These are phyloP conservation scores for Ceratocystis alfenasii DNA, from an alignment of 2,329 filamentous ascomycete species.

Conservation along the genomic window DNA sequence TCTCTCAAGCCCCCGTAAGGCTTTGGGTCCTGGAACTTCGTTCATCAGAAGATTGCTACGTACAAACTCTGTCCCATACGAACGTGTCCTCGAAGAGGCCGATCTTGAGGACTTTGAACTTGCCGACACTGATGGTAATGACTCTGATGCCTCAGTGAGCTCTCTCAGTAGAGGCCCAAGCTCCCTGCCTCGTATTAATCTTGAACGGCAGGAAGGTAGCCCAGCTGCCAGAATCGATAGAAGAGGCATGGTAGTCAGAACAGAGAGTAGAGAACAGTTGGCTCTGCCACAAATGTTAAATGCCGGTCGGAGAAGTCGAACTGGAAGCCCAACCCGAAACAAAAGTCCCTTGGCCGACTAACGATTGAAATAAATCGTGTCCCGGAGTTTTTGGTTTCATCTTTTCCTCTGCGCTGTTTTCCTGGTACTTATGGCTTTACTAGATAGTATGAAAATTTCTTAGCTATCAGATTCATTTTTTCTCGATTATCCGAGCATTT, in stretches of 20 bases:
- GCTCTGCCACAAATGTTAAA: conserved; percentile 45
- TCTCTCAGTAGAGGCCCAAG: conserved; percentile 28
- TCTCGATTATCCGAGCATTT: not conserved
- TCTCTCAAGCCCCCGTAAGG: conserved; percentile 33
- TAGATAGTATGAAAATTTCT: not conserved
- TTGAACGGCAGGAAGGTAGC: conserved; percentile 10
- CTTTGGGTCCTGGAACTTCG: conserved; percentile 26
- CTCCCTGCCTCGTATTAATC: conserved; percentile 8
- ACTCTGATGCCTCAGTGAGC: conserved; percentile 34
- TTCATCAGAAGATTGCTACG: conserved; percentile 55
- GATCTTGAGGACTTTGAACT: conserved; percentile 67
- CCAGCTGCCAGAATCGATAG: conserved; percentile 42
- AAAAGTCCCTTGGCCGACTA: conserved; percentile 20
- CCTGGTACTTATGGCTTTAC: not conserved
- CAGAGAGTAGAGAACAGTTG: conserved; percentile 74
- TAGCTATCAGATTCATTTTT: not conserved
- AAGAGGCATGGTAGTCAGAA: conserved; percentile 64
- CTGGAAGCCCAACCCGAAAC: conserved; percentile 41
- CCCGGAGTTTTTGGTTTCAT: conserved; percentile 12
- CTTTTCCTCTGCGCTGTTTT: not conserved
- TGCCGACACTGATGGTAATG: conserved; percentile 50
- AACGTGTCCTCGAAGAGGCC: conserved; percentile 75
- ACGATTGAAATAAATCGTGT: conserved; percentile 1
- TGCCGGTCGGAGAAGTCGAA: conserved; percentile 45
- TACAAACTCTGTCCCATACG: conserved; percentile 50